Evolutionary conservation across 2,329 filamentous ascomycete species (phyloP).

Genomic region (Verticillium longisporum): DNA sequence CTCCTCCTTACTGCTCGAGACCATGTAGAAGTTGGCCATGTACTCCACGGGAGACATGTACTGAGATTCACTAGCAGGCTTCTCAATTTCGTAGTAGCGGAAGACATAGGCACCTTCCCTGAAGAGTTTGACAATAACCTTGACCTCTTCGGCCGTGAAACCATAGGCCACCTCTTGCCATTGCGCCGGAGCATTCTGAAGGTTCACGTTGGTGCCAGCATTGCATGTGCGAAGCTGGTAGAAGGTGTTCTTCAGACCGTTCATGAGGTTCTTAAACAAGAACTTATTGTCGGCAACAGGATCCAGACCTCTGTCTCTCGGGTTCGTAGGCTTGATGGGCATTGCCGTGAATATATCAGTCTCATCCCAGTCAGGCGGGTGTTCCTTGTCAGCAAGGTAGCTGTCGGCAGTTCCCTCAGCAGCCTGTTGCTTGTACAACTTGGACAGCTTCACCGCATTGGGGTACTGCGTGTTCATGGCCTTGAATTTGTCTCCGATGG

Average conservation of each 20-base stretch:
- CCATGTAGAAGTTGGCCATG: constrained; percentile 91
- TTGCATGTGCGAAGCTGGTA: constrained; percentile 93
- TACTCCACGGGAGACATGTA: constrained; percentile 82
- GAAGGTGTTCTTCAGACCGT: constrained; percentile 92
- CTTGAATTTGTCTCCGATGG: constrained; percentile 96
- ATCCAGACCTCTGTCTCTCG: constrained; percentile 79
- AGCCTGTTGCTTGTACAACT: constrained; percentile 65
- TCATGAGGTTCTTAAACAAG: constrained; percentile 92
- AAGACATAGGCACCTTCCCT: constrained; percentile 95
- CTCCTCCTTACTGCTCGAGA: constrained; percentile 89
- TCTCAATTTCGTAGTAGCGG: constrained; percentile 90
- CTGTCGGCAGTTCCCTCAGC: constrained; percentile 59
- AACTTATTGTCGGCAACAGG: constrained; percentile 97
- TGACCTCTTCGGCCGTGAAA: constrained; percentile 94
- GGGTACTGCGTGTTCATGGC: constrained; percentile 95
- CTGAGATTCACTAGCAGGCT: constrained; percentile 62
- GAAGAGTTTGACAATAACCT: constrained; percentile 95
- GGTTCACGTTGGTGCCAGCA: constrained; percentile 61
- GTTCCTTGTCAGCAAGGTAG: constrained; percentile 75
- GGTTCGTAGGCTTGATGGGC: constrained; percentile 91
- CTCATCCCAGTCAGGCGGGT: constrained; percentile 90
- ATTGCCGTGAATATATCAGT: constrained; percentile 96
- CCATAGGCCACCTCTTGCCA: constrained; percentile 96
- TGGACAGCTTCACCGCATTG: constrained; percentile 90
- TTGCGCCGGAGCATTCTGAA: constrained; percentile 72